Evolutionary conservation across 2,329 filamentous ascomycete species (phyloP).

Genomic region (Monosporascus sp.): DNA sequence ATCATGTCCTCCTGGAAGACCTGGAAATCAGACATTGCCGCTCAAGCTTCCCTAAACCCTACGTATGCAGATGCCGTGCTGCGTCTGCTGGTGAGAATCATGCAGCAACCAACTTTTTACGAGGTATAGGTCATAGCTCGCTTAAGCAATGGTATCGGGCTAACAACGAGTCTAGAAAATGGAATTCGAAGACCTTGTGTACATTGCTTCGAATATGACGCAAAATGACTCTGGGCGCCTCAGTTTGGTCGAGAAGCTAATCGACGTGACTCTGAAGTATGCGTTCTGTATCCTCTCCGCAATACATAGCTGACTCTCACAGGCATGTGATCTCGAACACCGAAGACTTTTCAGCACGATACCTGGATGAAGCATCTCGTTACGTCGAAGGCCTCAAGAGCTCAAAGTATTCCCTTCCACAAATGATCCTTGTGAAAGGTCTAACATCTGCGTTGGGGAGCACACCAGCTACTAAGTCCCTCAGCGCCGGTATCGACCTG

Average conservation of each 20-base stretch:
- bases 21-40: constrained; percentile 15
- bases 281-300: background rate
- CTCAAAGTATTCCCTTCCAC: constrained; percentile 4
- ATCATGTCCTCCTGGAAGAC: constrained; percentile 28
- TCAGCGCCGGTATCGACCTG: constrained; percentile 7
- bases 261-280: constrained; percentile 23
- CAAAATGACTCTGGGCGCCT: constrained; percentile 8
- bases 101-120: constrained; percentile 29
- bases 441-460: constrained; percentile 16
- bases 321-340: constrained; percentile 22
- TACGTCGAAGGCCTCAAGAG: constrained; percentile 16
- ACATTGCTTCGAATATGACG: constrained; percentile 16
- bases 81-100: constrained; percentile 22
- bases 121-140: constrained; percentile 14
- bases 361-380: constrained; percentile 17
- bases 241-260: constrained; percentile 19
- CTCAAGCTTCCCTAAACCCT: constrained; percentile 13
- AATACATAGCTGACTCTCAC: constrained; percentile 9
- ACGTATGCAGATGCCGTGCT: constrained; percentile 18
- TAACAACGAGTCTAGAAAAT: constrained; percentile 20
- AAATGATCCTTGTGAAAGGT: constrained; percentile 22
- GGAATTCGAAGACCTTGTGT: constrained; percentile 23
- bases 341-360: constrained; percentile 18
- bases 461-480: constrained; percentile 7
- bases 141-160: background rate